phyloP scores from a whole-genome alignment of 1,139 yeast species.

The Candida anutae region DNA sequence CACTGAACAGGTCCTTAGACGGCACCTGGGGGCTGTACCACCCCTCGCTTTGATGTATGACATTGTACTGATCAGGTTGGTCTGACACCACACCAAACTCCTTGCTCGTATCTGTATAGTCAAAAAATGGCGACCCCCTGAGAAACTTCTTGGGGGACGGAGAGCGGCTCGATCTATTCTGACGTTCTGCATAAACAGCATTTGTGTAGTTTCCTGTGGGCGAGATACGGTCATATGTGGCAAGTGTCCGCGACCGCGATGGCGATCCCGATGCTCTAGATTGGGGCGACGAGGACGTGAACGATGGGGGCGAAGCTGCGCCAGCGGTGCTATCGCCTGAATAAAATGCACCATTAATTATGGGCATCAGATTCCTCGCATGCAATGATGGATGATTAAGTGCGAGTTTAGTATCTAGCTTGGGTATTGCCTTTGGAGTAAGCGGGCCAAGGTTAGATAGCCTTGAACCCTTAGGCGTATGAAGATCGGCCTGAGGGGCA shows the following conservation, averaged over 20 bases:
- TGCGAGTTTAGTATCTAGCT: constrained; percentile 2
- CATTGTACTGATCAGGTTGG: constrained; percentile 2
- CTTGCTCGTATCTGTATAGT: constrained; percentile 11
- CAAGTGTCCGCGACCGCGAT: constrained; percentile 6
- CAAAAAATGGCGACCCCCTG: no score
- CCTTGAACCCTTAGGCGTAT: no score
- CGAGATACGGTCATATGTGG: constrained; percentile 5
- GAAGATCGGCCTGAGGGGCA: not conserved
- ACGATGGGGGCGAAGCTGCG: constrained; percentile 1
- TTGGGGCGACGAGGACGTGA: not conserved
- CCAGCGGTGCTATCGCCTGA: constrained; percentile 1
- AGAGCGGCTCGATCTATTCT: constrained; percentile 14
- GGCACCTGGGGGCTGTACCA: not conserved
- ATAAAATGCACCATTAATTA: not conserved
- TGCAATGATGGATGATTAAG: constrained; percentile 2
- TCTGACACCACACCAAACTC: not conserved
- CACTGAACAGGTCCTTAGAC: not conserved
- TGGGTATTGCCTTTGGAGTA: constrained; percentile 5
- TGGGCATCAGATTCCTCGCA: constrained; percentile 5
- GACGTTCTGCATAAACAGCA: constrained; percentile 2
- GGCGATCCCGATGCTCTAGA: constrained; percentile 1
- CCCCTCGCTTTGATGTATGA: no score
- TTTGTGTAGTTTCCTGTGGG: constrained; percentile 3
- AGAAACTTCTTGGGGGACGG: constrained; percentile 23
- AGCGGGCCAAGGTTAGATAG: no score